Conservation (phyloP, 192 early-diverging fungal species). For the Powellomyces hirtus region DNA sequence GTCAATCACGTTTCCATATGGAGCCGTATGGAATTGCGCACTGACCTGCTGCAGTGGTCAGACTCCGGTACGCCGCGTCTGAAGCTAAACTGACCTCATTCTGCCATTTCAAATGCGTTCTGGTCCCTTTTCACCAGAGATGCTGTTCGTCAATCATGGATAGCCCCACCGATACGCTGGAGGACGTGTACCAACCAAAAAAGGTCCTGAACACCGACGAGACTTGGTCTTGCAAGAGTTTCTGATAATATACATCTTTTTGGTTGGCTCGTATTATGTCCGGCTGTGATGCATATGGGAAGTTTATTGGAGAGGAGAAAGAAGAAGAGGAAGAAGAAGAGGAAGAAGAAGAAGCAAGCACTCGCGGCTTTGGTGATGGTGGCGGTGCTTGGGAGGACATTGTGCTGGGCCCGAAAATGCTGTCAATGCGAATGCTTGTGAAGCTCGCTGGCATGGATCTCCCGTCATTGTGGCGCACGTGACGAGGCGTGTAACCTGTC, state of each 20-base stretch:
- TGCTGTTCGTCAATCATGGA: not conserved
- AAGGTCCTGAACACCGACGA: conserved; percentile 60
- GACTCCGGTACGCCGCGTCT: conserved; percentile 68
- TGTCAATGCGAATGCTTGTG: too few species aligned
- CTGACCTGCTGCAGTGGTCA: conserved; percentile 68
- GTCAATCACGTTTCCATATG: not conserved
- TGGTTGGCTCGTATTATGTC: conserved; percentile 87
- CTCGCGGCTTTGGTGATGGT: too few species aligned
- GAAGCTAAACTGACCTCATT: conserved; percentile 59
- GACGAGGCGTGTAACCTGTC: too few species aligned
- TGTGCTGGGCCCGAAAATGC: too few species aligned
- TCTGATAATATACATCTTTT: conserved; percentile 84
- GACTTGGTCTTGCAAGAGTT: conserved; percentile 62
- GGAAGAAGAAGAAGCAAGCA: too few species aligned
- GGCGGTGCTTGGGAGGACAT: too few species aligned
- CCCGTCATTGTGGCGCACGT: too few species aligned
- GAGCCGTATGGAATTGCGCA: not conserved
- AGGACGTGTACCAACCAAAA: conserved; percentile 49
- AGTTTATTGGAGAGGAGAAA: too few species aligned
- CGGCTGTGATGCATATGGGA: conserved; percentile 73
- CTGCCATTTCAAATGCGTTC: conserved; percentile 62
- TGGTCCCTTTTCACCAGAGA: conserved; percentile 38
- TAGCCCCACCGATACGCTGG: not conserved
- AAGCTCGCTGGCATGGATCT: too few species aligned
- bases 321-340: too few species aligned